Evolutionary conservation across 1,284 basidiomycete species (phyloP), one percentile per base, ranked within the genome.

Genomic region (Wolfiporia cocos): DNA sequence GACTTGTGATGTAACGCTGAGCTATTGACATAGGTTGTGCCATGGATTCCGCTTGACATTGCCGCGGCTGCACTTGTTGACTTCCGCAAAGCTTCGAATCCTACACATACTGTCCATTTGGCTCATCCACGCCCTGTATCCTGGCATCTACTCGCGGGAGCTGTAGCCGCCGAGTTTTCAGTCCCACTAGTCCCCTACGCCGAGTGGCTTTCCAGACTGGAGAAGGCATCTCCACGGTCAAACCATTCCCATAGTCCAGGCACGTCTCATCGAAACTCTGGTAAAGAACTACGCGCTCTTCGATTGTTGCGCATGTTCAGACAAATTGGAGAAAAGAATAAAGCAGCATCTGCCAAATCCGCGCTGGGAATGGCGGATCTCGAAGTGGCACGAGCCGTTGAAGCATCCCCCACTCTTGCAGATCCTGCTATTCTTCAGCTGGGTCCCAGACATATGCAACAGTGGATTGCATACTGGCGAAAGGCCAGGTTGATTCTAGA

Each of bases 121-220:
- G 57, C 57, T 2, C 60, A 63, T 38, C 60, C 59, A 1, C 46
- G 42, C 2, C 55, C 57, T 1, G 49, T 53, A n/a, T 39, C 52
- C 9, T 58, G 53, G 55, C 38, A 43, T 24, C 26, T 37, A 4
- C 22, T 57, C 45, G 40, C 58, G 19, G 32, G 37, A 4, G 49
- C 48, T 2, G 49, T 57, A 36, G 48, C 56, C 0, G 32, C 24
- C 9, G 32, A 37, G 22, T 45, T 59, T 7, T 19, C 34, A 7
- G 52, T 57, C 10, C 49, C 52, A 1, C 48, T 59, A n/a, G 53
- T 58, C 3, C 39, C 53, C 0, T 58, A 52, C 39, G 31, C 21
- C 15, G 43, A 48, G 23, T 59, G 56, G 57, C 46, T 59, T 21
- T 21, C 21, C 18, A 40, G 35, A 22, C 48, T 58, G 9, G 42